A percentile compares a stretch with the other conserved stretches of the same genome.
Conservation (phyloP, 2,329 filamentous ascomycete species). For the Rutstroemia sydowiana region DNA sequence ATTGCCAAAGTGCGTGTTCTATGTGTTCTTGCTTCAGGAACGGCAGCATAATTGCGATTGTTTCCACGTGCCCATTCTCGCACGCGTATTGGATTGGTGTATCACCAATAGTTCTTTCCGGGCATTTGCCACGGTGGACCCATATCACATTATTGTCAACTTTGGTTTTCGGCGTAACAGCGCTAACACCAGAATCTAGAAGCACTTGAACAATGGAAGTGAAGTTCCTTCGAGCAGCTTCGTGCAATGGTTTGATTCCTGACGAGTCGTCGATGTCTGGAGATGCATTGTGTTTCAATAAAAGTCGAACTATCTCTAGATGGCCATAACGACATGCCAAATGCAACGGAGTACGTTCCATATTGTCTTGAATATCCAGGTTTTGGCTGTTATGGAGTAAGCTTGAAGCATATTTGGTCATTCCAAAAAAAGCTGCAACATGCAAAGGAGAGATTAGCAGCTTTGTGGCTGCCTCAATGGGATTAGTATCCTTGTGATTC, state of each 20-base stretch:
- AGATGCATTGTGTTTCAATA: neutral
- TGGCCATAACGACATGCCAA: neutral
- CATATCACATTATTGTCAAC: too few species aligned
- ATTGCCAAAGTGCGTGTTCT: too few species aligned
- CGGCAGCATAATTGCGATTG: too few species aligned
- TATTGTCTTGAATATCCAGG: neutral
- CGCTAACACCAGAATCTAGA: neutral
- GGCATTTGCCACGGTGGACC: too few species aligned
- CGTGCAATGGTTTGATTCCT: neutral
- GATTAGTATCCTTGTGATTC: neutral
- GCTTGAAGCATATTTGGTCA: neutral
- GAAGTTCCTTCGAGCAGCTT: neutral
- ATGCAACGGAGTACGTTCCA: neutral
- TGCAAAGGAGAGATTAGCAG: neutral
- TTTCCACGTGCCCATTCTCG: too few species aligned
- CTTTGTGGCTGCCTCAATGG: neutral
- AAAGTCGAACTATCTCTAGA: neutral
- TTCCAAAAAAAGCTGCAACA: neutral
- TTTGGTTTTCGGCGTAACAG: neutral
- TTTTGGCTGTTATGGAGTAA: neutral
- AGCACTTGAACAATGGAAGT: neutral
- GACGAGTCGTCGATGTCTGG: neutral
- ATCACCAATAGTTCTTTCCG: too few species aligned
- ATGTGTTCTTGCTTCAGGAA: too few species aligned
- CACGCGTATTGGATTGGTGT: too few species aligned